Conservation (phyloP, 192 early-diverging fungal genomes). For the Linnemannia elongata region DNA sequence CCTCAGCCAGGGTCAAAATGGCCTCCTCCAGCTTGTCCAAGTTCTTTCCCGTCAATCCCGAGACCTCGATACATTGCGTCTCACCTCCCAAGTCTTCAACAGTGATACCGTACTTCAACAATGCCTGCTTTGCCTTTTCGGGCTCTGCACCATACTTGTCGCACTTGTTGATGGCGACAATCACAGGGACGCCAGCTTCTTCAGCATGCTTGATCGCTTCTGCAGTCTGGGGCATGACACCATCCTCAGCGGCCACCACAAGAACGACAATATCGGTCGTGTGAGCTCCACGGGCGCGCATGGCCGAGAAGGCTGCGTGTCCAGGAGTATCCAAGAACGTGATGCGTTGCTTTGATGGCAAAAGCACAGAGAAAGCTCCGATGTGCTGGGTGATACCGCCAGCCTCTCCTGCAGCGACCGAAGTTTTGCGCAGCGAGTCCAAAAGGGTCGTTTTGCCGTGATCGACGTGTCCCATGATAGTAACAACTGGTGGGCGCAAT, state of each 20-base stretch:
- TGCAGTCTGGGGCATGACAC: slow-evolving; percentile 97
- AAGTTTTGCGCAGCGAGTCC: slow-evolving; percentile 91
- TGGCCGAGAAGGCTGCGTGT: slow-evolving; percentile 94
- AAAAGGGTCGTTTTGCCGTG: slow-evolving; percentile 97
- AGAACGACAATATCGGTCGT: slow-evolving; percentile 96
- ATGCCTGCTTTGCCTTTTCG: slow-evolving; percentile 69
- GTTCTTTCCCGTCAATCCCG: slow-evolving; percentile 87
- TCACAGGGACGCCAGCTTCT: slow-evolving; percentile 87
- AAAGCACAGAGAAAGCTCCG: slow-evolving; percentile 89
- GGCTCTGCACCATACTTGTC: slow-evolving; percentile 89
- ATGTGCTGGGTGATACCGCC: slow-evolving; percentile 99
- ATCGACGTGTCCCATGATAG: slow-evolving; percentile 99
- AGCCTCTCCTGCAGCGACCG: slow-evolving; percentile 92
- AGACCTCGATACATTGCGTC: slow-evolving; percentile 90
- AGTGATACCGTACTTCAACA: slow-evolving; percentile 84
- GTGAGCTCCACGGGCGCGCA: slow-evolving; percentile 94
- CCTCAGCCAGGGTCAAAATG: slow-evolving; percentile 87
- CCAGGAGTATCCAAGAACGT: slow-evolving; percentile 98
- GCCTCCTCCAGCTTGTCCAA: slow-evolving; percentile 92
- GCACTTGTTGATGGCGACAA: slow-evolving; percentile 98
- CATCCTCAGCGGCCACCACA: slow-evolving; percentile 98
- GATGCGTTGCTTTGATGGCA: slow-evolving; percentile 80
- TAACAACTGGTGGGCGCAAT: slow-evolving; percentile 90
- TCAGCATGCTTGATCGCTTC: slow-evolving; percentile 96
- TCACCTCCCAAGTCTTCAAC: slow-evolving; percentile 96